A percentile compares a stretch with the other conserved stretches of the same genome.
These are phyloP conservation scores for Ensete glaucum DNA, from an alignment of 176 grass and related monocot species.

Conservation along the genomic window DNA sequence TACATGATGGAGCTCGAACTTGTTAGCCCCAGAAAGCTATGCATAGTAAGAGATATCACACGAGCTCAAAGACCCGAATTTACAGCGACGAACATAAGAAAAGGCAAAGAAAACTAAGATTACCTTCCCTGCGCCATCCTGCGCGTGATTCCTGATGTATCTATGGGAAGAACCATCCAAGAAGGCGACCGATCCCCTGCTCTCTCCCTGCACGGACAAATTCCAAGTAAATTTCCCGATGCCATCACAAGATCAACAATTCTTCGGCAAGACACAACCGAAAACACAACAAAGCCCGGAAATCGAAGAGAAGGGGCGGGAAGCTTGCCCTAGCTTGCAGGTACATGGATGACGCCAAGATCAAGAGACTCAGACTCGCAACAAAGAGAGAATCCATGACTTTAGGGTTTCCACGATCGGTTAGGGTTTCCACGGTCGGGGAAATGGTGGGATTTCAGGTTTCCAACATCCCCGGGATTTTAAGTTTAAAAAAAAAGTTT, in stretches of 20 bases:
- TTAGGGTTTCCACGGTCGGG: no score
- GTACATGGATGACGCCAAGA: background rate
- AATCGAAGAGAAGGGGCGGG: background rate
- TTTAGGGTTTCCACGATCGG: no score
- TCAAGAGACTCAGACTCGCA: conserved; percentile 1
- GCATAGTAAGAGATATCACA: background rate
- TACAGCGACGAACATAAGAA: background rate
- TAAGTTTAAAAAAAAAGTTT: no score
- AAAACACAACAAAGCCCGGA: background rate
- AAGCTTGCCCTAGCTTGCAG: conserved; percentile 5
- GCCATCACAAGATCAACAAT: background rate
- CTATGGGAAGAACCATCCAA: background rate
- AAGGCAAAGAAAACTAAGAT: background rate
- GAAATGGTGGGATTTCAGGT: background rate
- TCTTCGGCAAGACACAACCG: background rate
- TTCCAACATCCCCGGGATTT: no score
- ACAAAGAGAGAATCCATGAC: background rate
- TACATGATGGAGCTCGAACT: background rate
- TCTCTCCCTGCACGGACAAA: conserved; percentile 2
- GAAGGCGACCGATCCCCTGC: background rate
- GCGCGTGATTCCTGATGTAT: background rate
- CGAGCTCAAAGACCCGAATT: background rate
- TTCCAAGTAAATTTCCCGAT: background rate
- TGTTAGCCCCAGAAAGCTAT: background rate
- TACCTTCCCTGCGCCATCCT: conserved; percentile 1